phyloP scores from a whole-genome alignment of 1,284 basidiomycete species.

The Sporisorium reilianum region DNA sequence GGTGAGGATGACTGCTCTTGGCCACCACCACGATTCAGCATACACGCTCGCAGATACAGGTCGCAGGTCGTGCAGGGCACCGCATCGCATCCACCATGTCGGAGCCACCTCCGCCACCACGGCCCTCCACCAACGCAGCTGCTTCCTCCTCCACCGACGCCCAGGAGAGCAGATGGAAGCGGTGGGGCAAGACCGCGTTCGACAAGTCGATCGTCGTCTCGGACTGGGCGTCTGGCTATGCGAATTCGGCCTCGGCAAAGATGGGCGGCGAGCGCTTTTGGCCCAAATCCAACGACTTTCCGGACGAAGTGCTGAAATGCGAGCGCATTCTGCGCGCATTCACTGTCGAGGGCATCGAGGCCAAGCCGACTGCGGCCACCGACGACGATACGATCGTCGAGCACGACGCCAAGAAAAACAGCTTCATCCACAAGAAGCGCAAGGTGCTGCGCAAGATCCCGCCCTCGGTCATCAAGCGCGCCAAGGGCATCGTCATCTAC shows the following conservation, averaged over 20 bases:
- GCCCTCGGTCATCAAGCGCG: conserved; percentile 71
- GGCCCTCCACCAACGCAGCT: background rate
- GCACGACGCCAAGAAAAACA: conserved; percentile 48
- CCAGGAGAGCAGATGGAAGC: conserved; percentile 43
- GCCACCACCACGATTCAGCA: too few relatives aligned
- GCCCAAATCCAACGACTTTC: conserved; percentile 73
- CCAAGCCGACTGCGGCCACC: conserved; percentile 35
- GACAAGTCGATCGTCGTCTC: conserved; percentile 61
- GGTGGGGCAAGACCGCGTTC: conserved; percentile 50
- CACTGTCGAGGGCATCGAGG: conserved; percentile 61
- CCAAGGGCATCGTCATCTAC: conserved; percentile 72
- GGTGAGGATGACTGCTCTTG: too few relatives aligned
- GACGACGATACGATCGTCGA: conserved; percentile 29
- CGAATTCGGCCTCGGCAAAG: conserved; percentile 61
- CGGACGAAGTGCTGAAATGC: conserved; percentile 72
- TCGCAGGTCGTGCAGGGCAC: too few relatives aligned
- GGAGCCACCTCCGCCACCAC: conserved; percentile 6
- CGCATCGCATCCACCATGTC: conserved; percentile 13
- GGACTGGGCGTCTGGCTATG: conserved; percentile 66
- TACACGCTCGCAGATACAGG: too few relatives aligned
- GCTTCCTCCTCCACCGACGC: conserved; percentile 2
- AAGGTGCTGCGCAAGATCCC: conserved; percentile 73
- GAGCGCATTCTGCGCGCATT: conserved; percentile 71
- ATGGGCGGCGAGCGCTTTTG: conserved; percentile 73
- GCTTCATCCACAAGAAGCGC: conserved; percentile 68